Evolutionary conservation across 2,329 filamentous ascomycete species (phyloP), one percentile per base, ranked within the genome.

Genomic region (Bretziella fagacearum): DNA sequence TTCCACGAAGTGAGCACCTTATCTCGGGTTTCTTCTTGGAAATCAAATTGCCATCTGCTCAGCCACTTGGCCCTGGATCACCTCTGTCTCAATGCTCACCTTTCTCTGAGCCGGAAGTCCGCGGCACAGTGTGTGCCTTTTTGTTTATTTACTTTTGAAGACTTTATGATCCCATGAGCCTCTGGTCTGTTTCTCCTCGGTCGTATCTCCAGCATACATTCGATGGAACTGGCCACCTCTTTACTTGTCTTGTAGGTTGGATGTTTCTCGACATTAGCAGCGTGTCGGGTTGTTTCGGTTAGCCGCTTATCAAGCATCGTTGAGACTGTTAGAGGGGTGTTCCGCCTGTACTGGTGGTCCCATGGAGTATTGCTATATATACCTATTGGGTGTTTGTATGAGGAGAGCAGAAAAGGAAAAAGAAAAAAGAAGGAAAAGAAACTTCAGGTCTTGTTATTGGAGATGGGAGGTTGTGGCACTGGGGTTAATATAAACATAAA

Each of bases 151-250:
- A 27, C 17, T n/a, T 25, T 11, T 32, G n/a, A 39, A 27, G 44
- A 37, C 35, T 39, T 39, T 39, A 33, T 39, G 35, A 39, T 20
- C 35, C 20, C 35, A 39, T 13, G 35, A 39, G 35, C 17, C 35
- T 39, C 35, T 20, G 35, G 15, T 39, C 35, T 39, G 35, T 18
- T n/a, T 39, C 35, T 39, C 35, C 35, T 37, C 35, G 7, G 35
- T 22, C 17, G 18, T 23, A 10, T 39, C 27, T 30, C 27, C n/a
- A 30, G 10, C 27, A n/a, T 30, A 11, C 27, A 30, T n/a, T 10
- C 27, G 27, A 30, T 30, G 27, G 27, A 30, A 30, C 27, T 20
- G 8, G 23, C 35, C 15, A 17, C 15, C 13, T 36, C 33, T 36
- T 18, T 36, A 4, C 15, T 36, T 13, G n/a, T 15, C 15, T 36